phyloP scores from a whole-genome alignment of 176 grass and related monocot species.

The Cenchrus purpureus region DNA sequence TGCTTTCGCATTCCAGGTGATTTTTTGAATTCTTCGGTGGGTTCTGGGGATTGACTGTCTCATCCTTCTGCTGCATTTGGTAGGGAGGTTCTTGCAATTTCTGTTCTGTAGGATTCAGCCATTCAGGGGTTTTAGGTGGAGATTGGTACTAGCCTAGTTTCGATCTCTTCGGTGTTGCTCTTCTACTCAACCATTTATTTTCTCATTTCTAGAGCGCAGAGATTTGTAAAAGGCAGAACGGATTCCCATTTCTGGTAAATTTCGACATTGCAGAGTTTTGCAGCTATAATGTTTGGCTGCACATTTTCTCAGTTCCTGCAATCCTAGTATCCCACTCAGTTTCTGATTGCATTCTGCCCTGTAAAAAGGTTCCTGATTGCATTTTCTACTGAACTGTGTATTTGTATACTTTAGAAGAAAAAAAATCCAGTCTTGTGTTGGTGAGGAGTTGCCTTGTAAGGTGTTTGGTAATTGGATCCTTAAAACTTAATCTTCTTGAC shows the following conservation, averaged over 20 bases:
- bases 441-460: neutral
- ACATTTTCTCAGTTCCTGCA: slow-evolving; percentile 1
- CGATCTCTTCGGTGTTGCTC: neutral
- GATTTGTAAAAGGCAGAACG: neutral
- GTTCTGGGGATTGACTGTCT: neutral
- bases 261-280: slow-evolving; percentile 10
- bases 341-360: neutral
- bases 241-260: neutral
- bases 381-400: neutral
- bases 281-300: slow-evolving; percentile 6
- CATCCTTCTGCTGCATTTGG: neutral
- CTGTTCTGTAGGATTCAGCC: neutral
- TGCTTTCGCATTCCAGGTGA: neutral
- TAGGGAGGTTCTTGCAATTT: slow-evolving; percentile 8
- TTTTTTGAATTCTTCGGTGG: slow-evolving; percentile 41
- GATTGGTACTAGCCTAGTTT: neutral
- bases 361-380: neutral
- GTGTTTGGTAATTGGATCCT: neutral
- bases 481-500: neutral
- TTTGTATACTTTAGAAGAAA: neutral
- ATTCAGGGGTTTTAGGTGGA: slow-evolving; percentile 26
- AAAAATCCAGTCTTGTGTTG: slow-evolving; percentile 5
- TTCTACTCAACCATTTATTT: neutral
- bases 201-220: neutral
- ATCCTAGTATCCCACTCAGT: neutral